Evolutionary conservation across 148 eudicot genomes (phyloP).

Genomic region (Arctostaphylos glauca): DNA sequence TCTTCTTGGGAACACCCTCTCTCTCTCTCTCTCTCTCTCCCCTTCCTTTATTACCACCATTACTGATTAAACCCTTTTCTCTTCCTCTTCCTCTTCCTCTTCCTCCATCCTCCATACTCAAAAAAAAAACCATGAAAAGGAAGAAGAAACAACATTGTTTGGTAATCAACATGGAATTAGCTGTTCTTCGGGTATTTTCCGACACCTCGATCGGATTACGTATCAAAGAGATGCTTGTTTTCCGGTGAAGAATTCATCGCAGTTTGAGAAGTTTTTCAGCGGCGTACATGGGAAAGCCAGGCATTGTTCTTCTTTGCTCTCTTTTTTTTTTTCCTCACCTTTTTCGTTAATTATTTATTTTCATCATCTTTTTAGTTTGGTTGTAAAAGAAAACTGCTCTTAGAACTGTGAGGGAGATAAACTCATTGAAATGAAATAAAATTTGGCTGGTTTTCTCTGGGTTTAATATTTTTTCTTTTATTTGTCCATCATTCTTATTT

Average conservation of each 20-base stretch:
- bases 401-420: neutral
- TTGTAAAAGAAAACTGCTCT: neutral
- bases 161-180: neutral
- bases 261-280: neutral
- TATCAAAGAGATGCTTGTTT: slow-evolving; percentile 4
- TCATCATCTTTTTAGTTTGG: neutral
- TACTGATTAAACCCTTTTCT: neutral
- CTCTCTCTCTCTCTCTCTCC: neutral
- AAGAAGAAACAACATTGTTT: slow-evolving; percentile 10
- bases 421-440: slow-evolving; percentile 11
- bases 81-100: neutral
- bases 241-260: slow-evolving; percentile 22
- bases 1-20: slow-evolving; percentile 32
- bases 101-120: too few relatives aligned
- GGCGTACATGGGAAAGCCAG: slow-evolving; percentile 57
- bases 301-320: slow-evolving; percentile 27
- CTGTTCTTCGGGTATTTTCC: neutral
- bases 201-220: neutral
- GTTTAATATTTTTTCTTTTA: neutral
- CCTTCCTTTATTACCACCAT: neutral
- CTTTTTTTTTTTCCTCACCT: neutral
- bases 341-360: neutral
- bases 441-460: slow-evolving; percentile 19
- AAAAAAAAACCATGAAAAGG: slow-evolving; percentile 7
- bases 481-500: neutral